Evolutionary conservation across 2,329 filamentous ascomycete genomes (phyloP), one percentile per base, ranked within the genome.

Genomic region (Aspergillus novofumigatus): DNA sequence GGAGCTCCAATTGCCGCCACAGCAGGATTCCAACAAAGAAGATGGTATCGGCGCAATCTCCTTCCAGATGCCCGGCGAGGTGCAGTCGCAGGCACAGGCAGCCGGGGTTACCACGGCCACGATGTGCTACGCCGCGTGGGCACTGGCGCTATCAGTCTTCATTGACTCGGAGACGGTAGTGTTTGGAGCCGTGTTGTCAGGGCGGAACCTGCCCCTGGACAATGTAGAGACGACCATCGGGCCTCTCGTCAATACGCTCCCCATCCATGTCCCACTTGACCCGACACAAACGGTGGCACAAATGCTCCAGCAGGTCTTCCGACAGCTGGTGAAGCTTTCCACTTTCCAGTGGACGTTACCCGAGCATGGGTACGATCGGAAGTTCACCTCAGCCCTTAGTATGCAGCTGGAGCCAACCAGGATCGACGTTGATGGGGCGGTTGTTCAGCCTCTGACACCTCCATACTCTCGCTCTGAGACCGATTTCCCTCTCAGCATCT

Each of bases 181-280:
- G 26, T 28, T 28, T 28, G 26, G 26, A 28, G 26, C 26, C 26
- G 26, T 28, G 26, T 28, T 28, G 26, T 28, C 26, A 8, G 26
- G 26, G 8, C 26, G 26, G 7, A 28, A 28, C 26, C 26, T 28
- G 26, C 26, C 26, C 7, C 26, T 28, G 26, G 26, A 6, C 26
- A 28, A 28, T 28, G 26, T 28, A 7, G 26, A 64, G 6, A 60
- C 66, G 7, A 65, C 67, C 1, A 63, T 75, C 6, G 76, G 76
- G 0, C 72, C 75, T 1, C 44, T 73, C 11, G 63, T 77, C 44
- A 73, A 75, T 23, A 64, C 63, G 1, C 52, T 73, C 8, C 69
- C 70, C 2, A 56, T 72, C 8, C 51, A 59, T 3, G 53, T 68
- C 21, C 52, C 56, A 8, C 20, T 67, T 8, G 47, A 63, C 6